Conservation (phyloP, 306 rosid genomes). For the Cicer arietinum region DNA sequence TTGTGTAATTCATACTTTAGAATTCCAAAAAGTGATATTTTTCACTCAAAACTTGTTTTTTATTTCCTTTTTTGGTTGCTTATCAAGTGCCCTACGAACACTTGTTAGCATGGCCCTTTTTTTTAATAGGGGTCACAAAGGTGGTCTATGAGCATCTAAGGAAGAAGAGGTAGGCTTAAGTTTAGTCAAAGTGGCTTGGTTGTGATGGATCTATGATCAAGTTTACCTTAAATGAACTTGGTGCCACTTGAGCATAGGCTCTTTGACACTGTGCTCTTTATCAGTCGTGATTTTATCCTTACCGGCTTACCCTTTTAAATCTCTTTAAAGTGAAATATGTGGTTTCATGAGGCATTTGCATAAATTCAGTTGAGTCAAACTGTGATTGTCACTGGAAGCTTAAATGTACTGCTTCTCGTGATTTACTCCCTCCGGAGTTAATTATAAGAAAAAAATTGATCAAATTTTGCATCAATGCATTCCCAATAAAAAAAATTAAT, state of each 20-base stretch:
- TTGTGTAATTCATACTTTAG: too few species aligned
- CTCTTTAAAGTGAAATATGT: conserved; percentile 26
- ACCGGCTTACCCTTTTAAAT: conserved; percentile 4
- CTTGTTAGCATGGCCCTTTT: too few species aligned
- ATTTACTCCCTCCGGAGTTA: not conserved
- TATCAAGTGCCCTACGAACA: too few species aligned
- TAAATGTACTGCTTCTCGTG: conserved; percentile 11
- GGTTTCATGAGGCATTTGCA: conserved; percentile 11
- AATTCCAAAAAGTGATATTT: too few species aligned
- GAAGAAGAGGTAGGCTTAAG: conserved; percentile 18
- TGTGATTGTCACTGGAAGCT: conserved; percentile 2
- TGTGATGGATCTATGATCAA: conserved; percentile 26
- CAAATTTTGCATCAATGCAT: too few species aligned
- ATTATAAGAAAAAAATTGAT: too few species aligned
- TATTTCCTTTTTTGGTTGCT: too few species aligned
- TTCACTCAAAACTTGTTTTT: too few species aligned
- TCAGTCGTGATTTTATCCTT: conserved; percentile 11
- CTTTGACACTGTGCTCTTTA: not conserved
- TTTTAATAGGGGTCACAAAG: not conserved
- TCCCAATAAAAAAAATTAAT: too few species aligned
- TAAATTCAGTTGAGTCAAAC: conserved; percentile 24
- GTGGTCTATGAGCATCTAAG: conserved; percentile 6
- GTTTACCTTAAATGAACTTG: conserved; percentile 22
- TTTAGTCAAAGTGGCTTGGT: conserved; percentile 3
- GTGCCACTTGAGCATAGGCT: conserved; percentile 28